These are phyloP conservation scores for Erysimum cheiri DNA, from an alignment of 441 rosid species.

Conservation along the genomic window DNA sequence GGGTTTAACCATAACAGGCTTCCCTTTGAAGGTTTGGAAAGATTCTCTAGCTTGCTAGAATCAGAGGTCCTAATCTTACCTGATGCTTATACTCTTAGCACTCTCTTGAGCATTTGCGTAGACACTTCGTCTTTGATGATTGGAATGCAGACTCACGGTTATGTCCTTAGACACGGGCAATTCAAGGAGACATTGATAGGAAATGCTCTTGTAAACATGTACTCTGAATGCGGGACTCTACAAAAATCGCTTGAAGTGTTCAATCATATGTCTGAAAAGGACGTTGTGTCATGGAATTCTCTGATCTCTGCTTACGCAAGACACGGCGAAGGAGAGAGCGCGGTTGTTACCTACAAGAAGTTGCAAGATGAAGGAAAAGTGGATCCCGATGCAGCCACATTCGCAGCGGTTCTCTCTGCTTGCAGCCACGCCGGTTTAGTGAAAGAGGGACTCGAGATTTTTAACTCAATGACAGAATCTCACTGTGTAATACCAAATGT, in stretches of 20 bases:
- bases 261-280: constrained; percentile 49
- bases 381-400: constrained; percentile 59
- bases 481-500: constrained; percentile 46
- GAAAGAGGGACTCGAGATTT: constrained; percentile 51
- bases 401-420: constrained; percentile 61
- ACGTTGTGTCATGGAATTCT: constrained; percentile 63
- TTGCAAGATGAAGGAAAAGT: constrained; percentile 50
- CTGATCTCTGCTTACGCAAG: constrained; percentile 60
- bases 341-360: constrained; percentile 47
- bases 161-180: constrained; percentile 46
- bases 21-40: constrained; percentile 50
- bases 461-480: constrained; percentile 52
- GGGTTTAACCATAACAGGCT: constrained; percentile 56
- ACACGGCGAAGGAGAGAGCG: constrained; percentile 63
- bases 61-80: constrained; percentile 48
- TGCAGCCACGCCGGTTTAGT: constrained; percentile 69
- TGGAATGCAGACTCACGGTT: constrained; percentile 56
- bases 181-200: constrained; percentile 50
- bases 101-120: constrained; percentile 52
- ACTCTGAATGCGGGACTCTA: constrained; percentile 59
- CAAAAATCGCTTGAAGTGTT: constrained; percentile 54
- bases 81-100: constrained; percentile 55
- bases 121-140: constrained; percentile 49
- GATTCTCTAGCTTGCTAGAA: constrained; percentile 48
- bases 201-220: constrained; percentile 59